phyloP scores from a whole-genome alignment of 768 basidiomycete species.

The Lactarius sp. region DNA sequence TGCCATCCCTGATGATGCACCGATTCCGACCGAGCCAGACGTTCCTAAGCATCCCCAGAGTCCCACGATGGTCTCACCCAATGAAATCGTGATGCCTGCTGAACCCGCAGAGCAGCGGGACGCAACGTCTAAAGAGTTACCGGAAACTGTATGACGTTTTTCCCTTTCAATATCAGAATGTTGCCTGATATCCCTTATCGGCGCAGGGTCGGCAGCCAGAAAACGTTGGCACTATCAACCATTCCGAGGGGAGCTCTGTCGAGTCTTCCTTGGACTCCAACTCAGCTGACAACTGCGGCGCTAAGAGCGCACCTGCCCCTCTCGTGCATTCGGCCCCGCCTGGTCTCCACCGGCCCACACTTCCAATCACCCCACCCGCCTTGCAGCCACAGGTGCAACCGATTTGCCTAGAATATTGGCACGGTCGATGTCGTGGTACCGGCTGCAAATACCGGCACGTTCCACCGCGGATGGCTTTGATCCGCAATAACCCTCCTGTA shows the following conservation, averaged over 20 bases:
- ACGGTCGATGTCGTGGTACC: neutral
- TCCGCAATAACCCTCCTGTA: neutral
- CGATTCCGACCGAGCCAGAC: no score
- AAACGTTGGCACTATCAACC: neutral
- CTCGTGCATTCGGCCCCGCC: neutral
- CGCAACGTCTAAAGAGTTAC: neutral
- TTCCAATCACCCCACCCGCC: neutral
- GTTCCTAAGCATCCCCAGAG: neutral
- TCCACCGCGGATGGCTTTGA: neutral
- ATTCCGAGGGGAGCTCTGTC: neutral
- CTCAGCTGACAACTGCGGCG: neutral
- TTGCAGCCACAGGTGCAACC: neutral
- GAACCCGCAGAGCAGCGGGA: neutral
- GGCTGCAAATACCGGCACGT: neutral
- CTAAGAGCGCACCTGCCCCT: neutral
- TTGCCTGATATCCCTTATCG: neutral
- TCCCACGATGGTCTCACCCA: no score
- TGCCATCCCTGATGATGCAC: neutral
- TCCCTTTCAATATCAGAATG: neutral
- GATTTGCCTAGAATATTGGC: neutral
- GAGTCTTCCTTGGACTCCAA: neutral
- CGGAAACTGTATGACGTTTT: neutral
- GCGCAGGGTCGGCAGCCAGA: constrained; percentile 1
- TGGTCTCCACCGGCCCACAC: neutral
- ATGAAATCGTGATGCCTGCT: neutral